A percentile compares a stretch with the other conserved stretches of the same genome.
phyloP scores from a whole-genome alignment of 345 rosid species.

The Erucastrum elatum region DNA sequence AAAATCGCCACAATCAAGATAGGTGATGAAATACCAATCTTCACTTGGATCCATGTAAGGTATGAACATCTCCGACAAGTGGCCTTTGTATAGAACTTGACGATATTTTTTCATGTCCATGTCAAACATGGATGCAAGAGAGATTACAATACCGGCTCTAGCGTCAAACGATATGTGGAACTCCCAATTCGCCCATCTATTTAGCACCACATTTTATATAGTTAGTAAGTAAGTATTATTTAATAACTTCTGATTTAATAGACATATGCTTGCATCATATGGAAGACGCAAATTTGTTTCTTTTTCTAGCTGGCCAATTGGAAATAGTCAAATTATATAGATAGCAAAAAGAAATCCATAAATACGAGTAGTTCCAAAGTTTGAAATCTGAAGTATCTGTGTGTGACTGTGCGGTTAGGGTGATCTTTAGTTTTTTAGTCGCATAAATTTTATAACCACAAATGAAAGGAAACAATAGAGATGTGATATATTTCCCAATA shows the following conservation, averaged over 20 bases:
- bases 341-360: background rate
- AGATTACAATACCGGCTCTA: slow-evolving; percentile 51
- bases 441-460: slow-evolving; percentile 9
- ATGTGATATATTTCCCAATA: background rate
- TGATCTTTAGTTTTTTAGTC: background rate
- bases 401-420: background rate
- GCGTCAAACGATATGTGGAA: slow-evolving; percentile 56
- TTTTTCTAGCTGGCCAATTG: background rate
- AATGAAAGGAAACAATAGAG: background rate
- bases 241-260: background rate
- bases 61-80: slow-evolving; percentile 54
- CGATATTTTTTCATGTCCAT: slow-evolving; percentile 40
- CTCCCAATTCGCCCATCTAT: slow-evolving; percentile 59
- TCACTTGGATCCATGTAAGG: slow-evolving; percentile 55
- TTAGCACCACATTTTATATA: background rate
- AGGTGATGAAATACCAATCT: slow-evolving; percentile 47
- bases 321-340: background rate
- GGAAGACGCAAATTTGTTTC: background rate
- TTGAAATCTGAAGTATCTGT: background rate
- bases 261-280: background rate
- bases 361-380: background rate
- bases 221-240: background rate
- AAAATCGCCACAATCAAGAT: slow-evolving; percentile 51
- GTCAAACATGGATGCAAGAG: slow-evolving; percentile 55
- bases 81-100: slow-evolving; percentile 51